These are phyloP conservation scores for Hyaloscypha bicolor DNA, from an alignment of 495 filamentous ascomycete species.

Conservation along the genomic window DNA sequence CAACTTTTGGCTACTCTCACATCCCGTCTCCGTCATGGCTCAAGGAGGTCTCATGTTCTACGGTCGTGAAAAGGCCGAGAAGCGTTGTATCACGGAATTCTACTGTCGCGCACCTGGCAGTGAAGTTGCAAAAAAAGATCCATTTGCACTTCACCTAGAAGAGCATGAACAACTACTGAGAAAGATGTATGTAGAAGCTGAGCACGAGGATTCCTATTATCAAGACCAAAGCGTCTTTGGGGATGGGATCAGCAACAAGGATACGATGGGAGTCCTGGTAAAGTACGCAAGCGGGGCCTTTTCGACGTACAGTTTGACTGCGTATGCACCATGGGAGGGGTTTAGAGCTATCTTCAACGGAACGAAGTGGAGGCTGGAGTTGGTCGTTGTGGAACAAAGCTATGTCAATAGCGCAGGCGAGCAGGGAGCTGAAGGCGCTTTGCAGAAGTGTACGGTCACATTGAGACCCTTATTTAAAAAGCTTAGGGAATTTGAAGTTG, in stretches of 20 bases:
- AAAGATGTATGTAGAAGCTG: conserved; percentile 57
- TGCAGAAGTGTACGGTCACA: conserved; percentile 41
- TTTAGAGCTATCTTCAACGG: conserved; percentile 51
- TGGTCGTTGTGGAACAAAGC: conserved; percentile 52
- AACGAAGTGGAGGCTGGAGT: conserved; percentile 46
- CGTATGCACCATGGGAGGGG: conserved; percentile 53
- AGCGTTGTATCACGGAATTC: conserved; percentile 41
- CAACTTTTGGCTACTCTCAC: conserved; percentile 52
- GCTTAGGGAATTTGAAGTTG: conserved; percentile 46
- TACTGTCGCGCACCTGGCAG: conserved; percentile 43
- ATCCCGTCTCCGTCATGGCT: conserved; percentile 47
- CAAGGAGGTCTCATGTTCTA: conserved; percentile 51
- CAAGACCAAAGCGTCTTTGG: conserved; percentile 61
- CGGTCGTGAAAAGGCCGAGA: conserved; percentile 48
- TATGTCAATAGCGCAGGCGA: conserved; percentile 52
- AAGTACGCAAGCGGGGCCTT: conserved; percentile 55
- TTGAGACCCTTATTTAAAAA: conserved; percentile 47
- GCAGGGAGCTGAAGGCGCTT: conserved; percentile 44
- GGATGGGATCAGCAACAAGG: conserved; percentile 62
- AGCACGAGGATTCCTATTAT: conserved; percentile 60
- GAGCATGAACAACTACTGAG: conserved; percentile 52
- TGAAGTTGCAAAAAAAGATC: conserved; percentile 39
- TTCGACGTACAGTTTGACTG: conserved; percentile 48
- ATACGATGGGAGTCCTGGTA: conserved; percentile 61
- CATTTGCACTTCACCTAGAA: conserved; percentile 55